Percentiles rank a stretch among this genome's conserved stretches.
Evolutionary conservation across 192 early-diverging fungal species (phyloP).

Genomic region (Endogone sp.): DNA sequence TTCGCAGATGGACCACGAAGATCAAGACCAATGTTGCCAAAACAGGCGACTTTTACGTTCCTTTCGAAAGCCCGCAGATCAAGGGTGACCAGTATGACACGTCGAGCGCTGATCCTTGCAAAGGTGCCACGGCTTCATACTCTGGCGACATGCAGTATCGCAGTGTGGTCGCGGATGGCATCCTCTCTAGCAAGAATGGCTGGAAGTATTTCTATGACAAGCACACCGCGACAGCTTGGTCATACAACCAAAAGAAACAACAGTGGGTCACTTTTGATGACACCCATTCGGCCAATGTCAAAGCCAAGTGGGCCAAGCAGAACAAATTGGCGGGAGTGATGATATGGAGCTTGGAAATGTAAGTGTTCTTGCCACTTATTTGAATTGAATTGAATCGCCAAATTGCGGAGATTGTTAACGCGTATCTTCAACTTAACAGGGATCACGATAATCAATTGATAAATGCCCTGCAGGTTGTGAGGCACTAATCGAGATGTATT

Average conservation of each 20-base stretch:
- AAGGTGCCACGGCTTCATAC: constrained; percentile 11
- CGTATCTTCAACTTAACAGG: too few relatives aligned
- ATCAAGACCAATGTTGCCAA: constrained; percentile 1
- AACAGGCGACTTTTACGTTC: neutral
- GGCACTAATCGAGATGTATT: too few relatives aligned
- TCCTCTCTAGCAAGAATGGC: constrained; percentile 13
- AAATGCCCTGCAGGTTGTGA: too few relatives aligned
- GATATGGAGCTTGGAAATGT: constrained; percentile 52
- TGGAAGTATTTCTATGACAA: constrained; percentile 70
- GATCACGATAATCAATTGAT: too few relatives aligned
- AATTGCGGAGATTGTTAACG: too few relatives aligned
- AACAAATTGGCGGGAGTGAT: constrained; percentile 55
- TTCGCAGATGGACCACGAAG: constrained; percentile 5
- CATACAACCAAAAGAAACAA: constrained; percentile 51
- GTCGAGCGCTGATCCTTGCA: constrained; percentile 16
- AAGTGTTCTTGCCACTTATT: neutral
- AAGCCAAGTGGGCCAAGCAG: constrained; percentile 50
- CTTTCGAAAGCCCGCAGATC: constrained; percentile 12
- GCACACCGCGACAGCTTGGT: constrained; percentile 60
- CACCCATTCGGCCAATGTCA: constrained; percentile 41
- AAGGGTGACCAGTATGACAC: constrained; percentile 26
- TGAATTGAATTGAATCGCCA: neutral
- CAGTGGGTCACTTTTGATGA: constrained; percentile 75
- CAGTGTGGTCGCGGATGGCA: constrained; percentile 7
- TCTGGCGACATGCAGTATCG: constrained; percentile 30